phyloP scores from a whole-genome alignment of 305 asterid species.

The Coffea humblotiana region DNA sequence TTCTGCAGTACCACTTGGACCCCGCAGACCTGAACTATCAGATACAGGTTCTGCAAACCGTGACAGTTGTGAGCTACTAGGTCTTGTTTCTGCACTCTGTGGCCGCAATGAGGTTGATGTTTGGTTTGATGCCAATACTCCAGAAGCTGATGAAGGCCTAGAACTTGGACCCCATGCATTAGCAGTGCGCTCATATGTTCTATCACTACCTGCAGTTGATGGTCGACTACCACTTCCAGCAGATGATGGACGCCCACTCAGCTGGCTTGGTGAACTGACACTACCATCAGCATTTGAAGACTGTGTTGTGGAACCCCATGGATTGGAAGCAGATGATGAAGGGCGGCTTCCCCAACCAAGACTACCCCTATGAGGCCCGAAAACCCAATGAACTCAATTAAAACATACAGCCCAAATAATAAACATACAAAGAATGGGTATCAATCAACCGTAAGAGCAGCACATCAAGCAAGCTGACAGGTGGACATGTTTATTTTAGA shows the following conservation, averaged over 20 bases:
- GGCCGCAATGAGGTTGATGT: constrained; percentile 75
- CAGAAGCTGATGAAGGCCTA: constrained; percentile 97
- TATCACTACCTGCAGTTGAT: constrained; percentile 90
- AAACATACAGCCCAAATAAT: constrained; percentile 12
- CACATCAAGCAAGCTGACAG: constrained; percentile 4
- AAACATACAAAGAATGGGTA: constrained; percentile 8
- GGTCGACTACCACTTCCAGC: constrained; percentile 97
- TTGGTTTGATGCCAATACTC: constrained; percentile 70
- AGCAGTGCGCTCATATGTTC: constrained; percentile 57
- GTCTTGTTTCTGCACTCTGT: constrained; percentile 91
- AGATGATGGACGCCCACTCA: constrained; percentile 84
- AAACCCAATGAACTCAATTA: constrained; percentile 26
- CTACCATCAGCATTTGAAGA: constrained; percentile 85
- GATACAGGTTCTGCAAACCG: constrained; percentile 84
- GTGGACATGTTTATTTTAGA: not conserved
- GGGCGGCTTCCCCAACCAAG: constrained; percentile 91
- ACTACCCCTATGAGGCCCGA: constrained; percentile 62
- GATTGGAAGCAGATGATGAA: constrained; percentile 80
- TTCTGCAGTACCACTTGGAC: constrained; percentile 56
- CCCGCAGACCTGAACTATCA: constrained; percentile 58
- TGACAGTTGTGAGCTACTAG: constrained; percentile 87
- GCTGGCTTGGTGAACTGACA: constrained; percentile 69
- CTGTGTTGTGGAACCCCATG: constrained; percentile 71
- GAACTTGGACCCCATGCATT: constrained; percentile 84
- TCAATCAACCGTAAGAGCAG: not conserved